These are phyloP conservation scores for Populus hybrid DNA, from an alignment of 441 rosid genomes.

Conservation along the genomic window DNA sequence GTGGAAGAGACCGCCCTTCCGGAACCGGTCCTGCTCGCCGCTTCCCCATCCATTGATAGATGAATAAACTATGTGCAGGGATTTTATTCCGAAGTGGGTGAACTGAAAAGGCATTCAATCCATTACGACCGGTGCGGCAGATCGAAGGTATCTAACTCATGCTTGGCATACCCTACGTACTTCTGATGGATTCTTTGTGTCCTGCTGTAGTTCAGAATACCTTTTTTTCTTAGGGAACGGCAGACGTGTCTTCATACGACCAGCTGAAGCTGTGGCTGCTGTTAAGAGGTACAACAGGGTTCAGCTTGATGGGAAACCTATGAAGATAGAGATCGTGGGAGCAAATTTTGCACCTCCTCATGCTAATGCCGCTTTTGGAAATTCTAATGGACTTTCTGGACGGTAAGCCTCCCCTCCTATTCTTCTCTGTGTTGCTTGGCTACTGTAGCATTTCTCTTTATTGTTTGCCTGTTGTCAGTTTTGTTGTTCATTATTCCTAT, in stretches of 20 bases:
- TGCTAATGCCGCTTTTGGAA: slow-evolving; percentile 40
- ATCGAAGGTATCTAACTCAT: slow-evolving; percentile 71
- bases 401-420: slow-evolving; percentile 41
- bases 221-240: slow-evolving; percentile 74
- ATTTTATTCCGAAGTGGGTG: slow-evolving; percentile 88
- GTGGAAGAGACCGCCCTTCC: slow-evolving; percentile 43
- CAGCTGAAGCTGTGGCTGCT: slow-evolving; percentile 75
- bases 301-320: slow-evolving; percentile 89
- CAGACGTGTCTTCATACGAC: slow-evolving; percentile 81
- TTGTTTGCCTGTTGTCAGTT: not conserved
- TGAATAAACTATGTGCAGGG: slow-evolving; percentile 41
- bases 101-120: slow-evolving; percentile 68
- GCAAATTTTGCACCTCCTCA: slow-evolving; percentile 44
- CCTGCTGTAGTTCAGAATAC: slow-evolving; percentile 37
- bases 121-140: slow-evolving; percentile 93
- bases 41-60: slow-evolving; percentile 34
- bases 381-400: slow-evolving; percentile 50
- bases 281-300: slow-evolving; percentile 83
- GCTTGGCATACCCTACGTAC: slow-evolving; percentile 40
- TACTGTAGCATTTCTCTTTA: not conserved
- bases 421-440: not conserved
- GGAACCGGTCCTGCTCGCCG: slow-evolving; percentile 41
- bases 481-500: not conserved
- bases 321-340: slow-evolving; percentile 91
- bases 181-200: slow-evolving; percentile 43